phyloP scores from a whole-genome alignment of 2,329 filamentous ascomycete genomes.

The Stagonosporopsis tanaceti region DNA sequence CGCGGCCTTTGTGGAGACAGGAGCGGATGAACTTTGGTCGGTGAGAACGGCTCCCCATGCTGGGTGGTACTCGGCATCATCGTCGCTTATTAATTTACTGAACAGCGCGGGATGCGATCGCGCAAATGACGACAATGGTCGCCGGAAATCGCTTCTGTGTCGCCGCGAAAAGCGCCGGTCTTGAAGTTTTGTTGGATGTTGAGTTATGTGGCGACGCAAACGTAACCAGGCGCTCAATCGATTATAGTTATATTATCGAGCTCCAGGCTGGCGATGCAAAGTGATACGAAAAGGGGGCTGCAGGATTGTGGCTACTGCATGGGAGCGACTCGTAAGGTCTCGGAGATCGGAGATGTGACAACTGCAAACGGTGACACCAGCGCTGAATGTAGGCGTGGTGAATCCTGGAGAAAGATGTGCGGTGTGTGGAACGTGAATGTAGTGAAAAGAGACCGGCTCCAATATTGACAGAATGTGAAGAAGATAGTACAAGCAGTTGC shows the following conservation, averaged over 20 bases:
- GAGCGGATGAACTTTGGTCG: conserved; percentile 46
- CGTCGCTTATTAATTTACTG: conserved; percentile 25
- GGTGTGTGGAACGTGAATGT: conserved; percentile 14
- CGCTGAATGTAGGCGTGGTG: conserved; percentile 20
- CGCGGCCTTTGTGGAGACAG: conserved; percentile 43
- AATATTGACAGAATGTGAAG: conserved; percentile 30
- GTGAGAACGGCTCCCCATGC: conserved; percentile 45
- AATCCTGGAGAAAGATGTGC: conserved; percentile 25
- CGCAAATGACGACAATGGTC: conserved; percentile 20
- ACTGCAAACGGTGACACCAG: conserved; percentile 19
- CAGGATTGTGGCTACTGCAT: conserved; percentile 43
- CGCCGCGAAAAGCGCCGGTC: conserved; percentile 24
- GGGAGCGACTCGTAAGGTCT: conserved; percentile 30
- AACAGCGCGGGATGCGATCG: conserved; percentile 22
- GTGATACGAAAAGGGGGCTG: conserved; percentile 24
- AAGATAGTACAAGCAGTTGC: conserved; percentile 22
- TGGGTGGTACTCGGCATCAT: conserved; percentile 35
- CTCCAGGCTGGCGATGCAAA: conserved; percentile 33
- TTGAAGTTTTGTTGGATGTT: conserved; percentile 3
- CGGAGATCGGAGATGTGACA: conserved; percentile 22
- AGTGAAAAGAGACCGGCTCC: conserved; percentile 45
- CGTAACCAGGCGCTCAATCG: conserved; percentile 44
- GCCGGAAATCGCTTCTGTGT: conserved; percentile 13
- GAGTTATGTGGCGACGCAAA: conserved; percentile 13
- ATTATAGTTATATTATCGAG: conserved; percentile 23